Percentiles rank a stretch among this genome's conserved stretches.
Conservation (phyloP, 2,329 filamentous ascomycete genomes). For the Fusarium oxysporum region DNA sequence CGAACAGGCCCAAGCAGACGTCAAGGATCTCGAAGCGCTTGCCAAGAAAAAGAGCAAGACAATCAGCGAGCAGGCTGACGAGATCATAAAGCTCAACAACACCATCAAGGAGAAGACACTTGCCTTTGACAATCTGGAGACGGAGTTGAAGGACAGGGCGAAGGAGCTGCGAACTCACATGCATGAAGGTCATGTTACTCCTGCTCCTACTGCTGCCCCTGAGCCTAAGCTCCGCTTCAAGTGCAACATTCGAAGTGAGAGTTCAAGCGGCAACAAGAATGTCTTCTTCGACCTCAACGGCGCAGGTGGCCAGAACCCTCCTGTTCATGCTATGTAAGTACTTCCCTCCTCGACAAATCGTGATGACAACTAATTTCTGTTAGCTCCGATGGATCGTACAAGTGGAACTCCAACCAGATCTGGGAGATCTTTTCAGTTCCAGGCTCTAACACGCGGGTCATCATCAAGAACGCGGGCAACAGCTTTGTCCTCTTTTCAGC, state of each 20-base stretch:
- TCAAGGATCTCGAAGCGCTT: not conserved
- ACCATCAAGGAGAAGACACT: accelerated
- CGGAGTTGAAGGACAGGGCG: not conserved
- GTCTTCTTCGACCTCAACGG: not conserved
- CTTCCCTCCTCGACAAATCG: too few species aligned
- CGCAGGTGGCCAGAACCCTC: not conserved
- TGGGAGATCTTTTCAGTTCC: not conserved
- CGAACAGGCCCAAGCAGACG: not conserved
- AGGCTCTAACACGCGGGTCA: not conserved
- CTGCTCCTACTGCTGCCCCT: not conserved
- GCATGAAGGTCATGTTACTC: not conserved
- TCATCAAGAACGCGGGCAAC: not conserved
- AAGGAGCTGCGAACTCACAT: not conserved
- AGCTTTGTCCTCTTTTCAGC: not conserved
- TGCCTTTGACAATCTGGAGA: not conserved
- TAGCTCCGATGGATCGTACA: not conserved
- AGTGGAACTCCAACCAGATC: not conserved
- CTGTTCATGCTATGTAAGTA: not conserved
- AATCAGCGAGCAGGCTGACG: not conserved
- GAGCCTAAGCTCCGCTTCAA: not conserved
- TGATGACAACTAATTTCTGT: not conserved
- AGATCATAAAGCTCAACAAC: not conserved
- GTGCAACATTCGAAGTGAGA: not conserved
- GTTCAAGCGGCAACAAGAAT: not conserved
- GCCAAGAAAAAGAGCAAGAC: not conserved